These are phyloP conservation scores for Penicillium samsonianum DNA, from an alignment of 495 filamentous ascomycete species.

Conservation along the genomic window DNA sequence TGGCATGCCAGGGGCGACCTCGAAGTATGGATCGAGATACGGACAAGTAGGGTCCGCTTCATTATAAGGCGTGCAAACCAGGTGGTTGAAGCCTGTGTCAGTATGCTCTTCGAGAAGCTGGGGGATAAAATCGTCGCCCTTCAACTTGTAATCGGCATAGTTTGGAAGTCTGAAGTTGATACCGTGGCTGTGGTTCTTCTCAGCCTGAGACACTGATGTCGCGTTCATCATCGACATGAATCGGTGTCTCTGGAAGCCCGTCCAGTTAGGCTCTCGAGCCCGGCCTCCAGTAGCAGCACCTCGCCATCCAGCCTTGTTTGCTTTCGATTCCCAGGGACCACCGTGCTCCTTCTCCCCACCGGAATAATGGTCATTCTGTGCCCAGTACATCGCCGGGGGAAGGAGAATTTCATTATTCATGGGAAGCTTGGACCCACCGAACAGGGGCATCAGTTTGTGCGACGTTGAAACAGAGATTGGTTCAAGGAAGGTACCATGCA, in stretches of 20 bases:
- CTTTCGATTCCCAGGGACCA: slow-evolving; percentile 54
- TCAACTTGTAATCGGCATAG: slow-evolving; percentile 20
- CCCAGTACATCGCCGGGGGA: slow-evolving; percentile 68
- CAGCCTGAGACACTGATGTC: slow-evolving; percentile 47
- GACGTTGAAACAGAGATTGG: slow-evolving; percentile 56
- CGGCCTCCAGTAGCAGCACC: slow-evolving; percentile 47
- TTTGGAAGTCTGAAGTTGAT: slow-evolving; percentile 24
- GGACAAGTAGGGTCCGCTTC: slow-evolving; percentile 42
- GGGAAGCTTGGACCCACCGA: slow-evolving; percentile 67
- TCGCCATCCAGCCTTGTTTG: slow-evolving; percentile 50
- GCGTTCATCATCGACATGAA: slow-evolving; percentile 64
- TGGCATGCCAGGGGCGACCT: slow-evolving; percentile 34
- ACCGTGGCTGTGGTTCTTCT: slow-evolving; percentile 18
- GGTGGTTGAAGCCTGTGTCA: slow-evolving; percentile 23
- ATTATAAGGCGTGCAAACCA: slow-evolving; percentile 21
- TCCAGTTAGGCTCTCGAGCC: slow-evolving; percentile 32
- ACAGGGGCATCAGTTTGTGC: slow-evolving; percentile 61
- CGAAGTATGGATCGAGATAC: slow-evolving; percentile 52
- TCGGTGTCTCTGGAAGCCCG: slow-evolving; percentile 44
- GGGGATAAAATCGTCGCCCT: slow-evolving; percentile 7
- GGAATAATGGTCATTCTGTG: slow-evolving; percentile 60
- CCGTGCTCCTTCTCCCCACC: slow-evolving; percentile 50
- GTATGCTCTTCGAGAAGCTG: slow-evolving; percentile 14
- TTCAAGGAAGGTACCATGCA: slow-evolving; percentile 67
- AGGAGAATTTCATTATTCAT: slow-evolving; percentile 76